Conservation (phyloP, 495 filamentous ascomycete species). For the Physcia stellaris region DNA sequence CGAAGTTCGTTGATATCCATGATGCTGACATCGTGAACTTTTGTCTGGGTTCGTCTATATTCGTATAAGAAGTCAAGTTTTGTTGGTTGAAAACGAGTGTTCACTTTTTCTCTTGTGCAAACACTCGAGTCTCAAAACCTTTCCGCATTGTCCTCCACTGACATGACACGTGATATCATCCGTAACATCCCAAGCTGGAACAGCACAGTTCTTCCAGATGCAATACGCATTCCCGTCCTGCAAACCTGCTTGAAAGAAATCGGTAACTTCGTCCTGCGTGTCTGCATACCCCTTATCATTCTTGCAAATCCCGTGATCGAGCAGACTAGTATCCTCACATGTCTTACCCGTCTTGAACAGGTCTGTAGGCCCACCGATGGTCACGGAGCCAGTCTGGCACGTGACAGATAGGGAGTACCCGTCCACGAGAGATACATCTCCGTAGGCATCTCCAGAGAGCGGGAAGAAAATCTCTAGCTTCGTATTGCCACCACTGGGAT, state of each 20-base stretch:
- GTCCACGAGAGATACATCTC: constrained; percentile 2
- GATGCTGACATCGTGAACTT: too few relatives aligned
- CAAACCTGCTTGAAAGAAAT: background rate
- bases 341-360: background rate
- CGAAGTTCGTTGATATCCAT: too few relatives aligned
- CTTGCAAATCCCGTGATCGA: background rate
- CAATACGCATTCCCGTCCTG: background rate
- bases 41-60: too few relatives aligned
- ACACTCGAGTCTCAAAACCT: too few relatives aligned
- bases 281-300: background rate
- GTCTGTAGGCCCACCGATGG: background rate
- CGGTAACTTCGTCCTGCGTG: background rate
- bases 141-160: constrained; percentile 1
- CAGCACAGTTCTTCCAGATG: background rate
- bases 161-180: background rate
- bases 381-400: background rate
- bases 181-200: background rate
- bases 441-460: background rate
- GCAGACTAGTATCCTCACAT: background rate
- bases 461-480: constrained; percentile 1
- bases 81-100: too few relatives aligned
- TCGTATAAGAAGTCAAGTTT: too few relatives aligned
- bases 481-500: constrained; percentile 1
- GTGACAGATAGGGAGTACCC: constrained; percentile 2
- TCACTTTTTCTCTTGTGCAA: too few relatives aligned